phyloP scores from a whole-genome alignment of 106 monocot genomes.

The Dendrobium huoshanense region DNA sequence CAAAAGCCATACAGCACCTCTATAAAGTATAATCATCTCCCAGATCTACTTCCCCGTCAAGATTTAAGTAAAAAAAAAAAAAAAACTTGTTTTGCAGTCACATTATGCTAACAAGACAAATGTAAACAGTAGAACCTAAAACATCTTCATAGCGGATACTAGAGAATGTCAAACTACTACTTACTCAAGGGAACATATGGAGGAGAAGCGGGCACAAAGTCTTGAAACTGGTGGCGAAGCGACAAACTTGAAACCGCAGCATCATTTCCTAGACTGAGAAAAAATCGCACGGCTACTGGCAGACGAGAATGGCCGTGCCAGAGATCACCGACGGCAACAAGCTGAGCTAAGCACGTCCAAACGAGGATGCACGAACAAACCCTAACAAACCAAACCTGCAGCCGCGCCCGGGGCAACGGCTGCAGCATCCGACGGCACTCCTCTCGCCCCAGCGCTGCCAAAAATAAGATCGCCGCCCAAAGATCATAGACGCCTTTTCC shows the following conservation, averaged over 20 bases:
- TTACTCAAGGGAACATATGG: slow-evolving; percentile 12
- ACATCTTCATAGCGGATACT: neutral
- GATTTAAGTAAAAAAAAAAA: neutral
- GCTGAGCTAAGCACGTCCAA: slow-evolving; percentile 32
- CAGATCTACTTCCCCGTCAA: neutral
- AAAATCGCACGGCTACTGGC: slow-evolving; percentile 8
- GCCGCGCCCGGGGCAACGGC: slow-evolving; percentile 17
- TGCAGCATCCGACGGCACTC: slow-evolving; percentile 7
- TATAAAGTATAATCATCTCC: neutral
- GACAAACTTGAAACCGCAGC: neutral
- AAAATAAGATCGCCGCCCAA: neutral
- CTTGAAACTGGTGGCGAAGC: neutral
- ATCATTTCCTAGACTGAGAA: neutral
- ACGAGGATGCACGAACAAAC: slow-evolving; percentile 29
- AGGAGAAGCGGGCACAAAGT: neutral
- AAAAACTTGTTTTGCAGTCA: neutral
- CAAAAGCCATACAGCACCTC: neutral
- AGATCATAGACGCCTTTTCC: slow-evolving; percentile 4
- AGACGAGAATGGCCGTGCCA: slow-evolving; percentile 17
- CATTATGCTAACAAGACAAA: neutral
- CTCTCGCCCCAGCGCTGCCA: slow-evolving; percentile 6
- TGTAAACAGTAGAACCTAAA: neutral
- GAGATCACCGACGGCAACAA: slow-evolving; percentile 24
- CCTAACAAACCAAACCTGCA: slow-evolving; percentile 25
- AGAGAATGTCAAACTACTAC: neutral